Evolutionary conservation across 306 rosid genomes (phyloP).

Genomic region (Glycyrrhiza uralensis): DNA sequence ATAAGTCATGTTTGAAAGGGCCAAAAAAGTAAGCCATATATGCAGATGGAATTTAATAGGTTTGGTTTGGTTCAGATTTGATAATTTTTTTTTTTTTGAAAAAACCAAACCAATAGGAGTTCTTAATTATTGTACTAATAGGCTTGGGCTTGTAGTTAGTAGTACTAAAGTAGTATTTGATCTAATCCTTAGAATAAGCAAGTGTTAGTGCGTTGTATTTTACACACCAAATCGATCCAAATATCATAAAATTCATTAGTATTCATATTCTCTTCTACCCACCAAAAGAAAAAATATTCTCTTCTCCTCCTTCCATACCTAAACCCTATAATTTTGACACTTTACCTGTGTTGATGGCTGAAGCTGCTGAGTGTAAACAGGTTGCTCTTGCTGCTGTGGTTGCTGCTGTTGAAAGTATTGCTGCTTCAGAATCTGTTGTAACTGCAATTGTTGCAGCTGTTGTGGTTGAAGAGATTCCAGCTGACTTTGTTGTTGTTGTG

Average conservation of each 20-base stretch:
- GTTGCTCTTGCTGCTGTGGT: conserved; percentile 45
- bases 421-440: conserved; percentile 40
- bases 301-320: neutral
- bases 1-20: neutral
- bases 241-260: neutral
- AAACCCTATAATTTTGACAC: neutral
- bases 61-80: too few relatives aligned
- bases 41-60: too few relatives aligned
- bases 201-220: neutral
- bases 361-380: conserved; percentile 39
- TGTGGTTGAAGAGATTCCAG: conserved; percentile 46
- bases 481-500: conserved; percentile 46
- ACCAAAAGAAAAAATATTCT: too few relatives aligned
- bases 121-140: neutral
- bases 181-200: neutral
- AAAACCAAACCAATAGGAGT: too few relatives aligned
- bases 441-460: conserved; percentile 41
- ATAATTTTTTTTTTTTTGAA: too few relatives aligned
- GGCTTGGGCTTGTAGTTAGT: neutral
- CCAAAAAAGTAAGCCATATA: neutral
- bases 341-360: conserved; percentile 38
- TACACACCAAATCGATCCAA: neutral
- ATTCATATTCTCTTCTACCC: neutral
- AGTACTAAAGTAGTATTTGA: neutral
- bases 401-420: conserved; percentile 37